Evolutionary conservation across 2,329 filamentous ascomycete species (phyloP), one percentile per base, ranked within the genome.

Genomic region (Metarhizium guizhouense): DNA sequence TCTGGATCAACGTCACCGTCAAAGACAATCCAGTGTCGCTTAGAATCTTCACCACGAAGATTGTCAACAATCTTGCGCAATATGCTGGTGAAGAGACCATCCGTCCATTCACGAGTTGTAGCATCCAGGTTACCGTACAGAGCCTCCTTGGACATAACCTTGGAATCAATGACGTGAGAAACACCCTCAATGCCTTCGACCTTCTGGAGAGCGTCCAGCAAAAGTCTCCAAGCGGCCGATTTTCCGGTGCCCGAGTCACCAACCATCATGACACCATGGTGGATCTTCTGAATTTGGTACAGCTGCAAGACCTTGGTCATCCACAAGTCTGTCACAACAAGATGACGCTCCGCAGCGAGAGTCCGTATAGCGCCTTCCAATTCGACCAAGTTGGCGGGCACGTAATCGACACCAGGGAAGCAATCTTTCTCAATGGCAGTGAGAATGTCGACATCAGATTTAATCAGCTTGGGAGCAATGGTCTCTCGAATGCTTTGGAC

Each of bases 191-290:
- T 80, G 29, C 87, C 86, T 69, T 99, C 94, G 14, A 95, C 89
- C 64, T 88, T 85, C 65, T 97, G 93, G 57, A 99, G 75, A 16
- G 95, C 94, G 65, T 95, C 88, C 20, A 99, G 81, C 53, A 99
- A 79, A 47, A 95, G 84, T 66, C 89, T 91, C 94, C 95, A 99
- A 5, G 94, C 89, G 2, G 88, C 85, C 45, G 94, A 96, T 74
- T 99, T 99, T 68, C 95, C 95, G 49, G 93, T 88, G n/a, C 95
- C 94, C 34, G 95, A 96, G 67, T 90, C 91, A 60, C 94, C 94
- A 10, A 99, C 94, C 94, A 99, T 97, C 95, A 99, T 99, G 32
- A 99, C 94, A 86, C 94, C 94, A 64, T 99, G 94, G 67, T 99
- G 94, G 57, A 99, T 91, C 61, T 86, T 88, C 71, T 97, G 94